Base-by-base conservation (phyloP, 2,329 filamentous ascomycete species). In the Aphanocladium album region DNA sequence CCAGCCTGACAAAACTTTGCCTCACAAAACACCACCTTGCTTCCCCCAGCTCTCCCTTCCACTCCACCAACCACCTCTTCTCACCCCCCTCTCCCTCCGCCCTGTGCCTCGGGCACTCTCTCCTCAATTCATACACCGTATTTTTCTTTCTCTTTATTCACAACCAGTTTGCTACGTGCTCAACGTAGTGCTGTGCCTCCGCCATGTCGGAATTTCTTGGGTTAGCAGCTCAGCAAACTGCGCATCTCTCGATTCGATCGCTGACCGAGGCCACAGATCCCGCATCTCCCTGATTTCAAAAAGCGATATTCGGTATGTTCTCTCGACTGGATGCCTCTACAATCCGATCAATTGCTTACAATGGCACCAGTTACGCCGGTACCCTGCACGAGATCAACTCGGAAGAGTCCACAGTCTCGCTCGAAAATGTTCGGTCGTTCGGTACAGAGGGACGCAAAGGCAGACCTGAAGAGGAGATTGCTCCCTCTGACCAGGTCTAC, bases 331-430 rank as follows among this genome's bases (percentile, higher is more conserved):
- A 39, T 57, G 62, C 55, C 61, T 62, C 58, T 27, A 52, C 51
- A 23, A 37, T 47, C 25, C 33, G 57, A 58, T 64, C 54, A 60
- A 60, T 65, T 65, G 67, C 75, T 79, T 65, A 79, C 74, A 64
- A 56, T 63, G 60, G 9, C 62, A 60, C 63, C 71, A 97, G 93
- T 77, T 98, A 98, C 80, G 91, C 96, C 72, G 95, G 95, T 67
- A 93, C 90, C 59, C 87, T 99, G 57, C 92, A 97, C 79, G 91
- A 97, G 76, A 99, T 99, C 84, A 97, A 97, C 77, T 96, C 93
- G 64, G 93, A 96, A 76, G 90, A 91, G 68, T 96, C 93, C 51
- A 98, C 95, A 66, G 96, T 99, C 71, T 96, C 95, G 46, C 87
- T 99, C 66, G 93, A 99, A 74, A 93, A 96, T 84, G 95, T 99